These are phyloP conservation scores for Hysterangium stoloniferum DNA, from an alignment of 768 basidiomycete species.

Conservation along the genomic window DNA sequence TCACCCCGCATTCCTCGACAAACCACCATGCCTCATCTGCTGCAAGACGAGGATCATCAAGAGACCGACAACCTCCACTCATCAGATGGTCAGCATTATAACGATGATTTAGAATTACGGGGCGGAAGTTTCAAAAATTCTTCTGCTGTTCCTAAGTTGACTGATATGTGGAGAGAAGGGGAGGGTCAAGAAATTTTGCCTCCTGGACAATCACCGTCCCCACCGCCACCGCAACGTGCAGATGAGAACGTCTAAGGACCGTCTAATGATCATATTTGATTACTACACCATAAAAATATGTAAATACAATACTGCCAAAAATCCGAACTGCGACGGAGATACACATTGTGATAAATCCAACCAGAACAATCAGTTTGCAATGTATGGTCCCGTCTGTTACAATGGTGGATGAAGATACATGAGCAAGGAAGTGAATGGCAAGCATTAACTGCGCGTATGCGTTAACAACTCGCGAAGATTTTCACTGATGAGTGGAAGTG, in stretches of 20 bases:
- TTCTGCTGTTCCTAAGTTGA: too few relatives aligned
- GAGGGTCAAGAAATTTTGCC: neutral
- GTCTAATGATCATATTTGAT: too few relatives aligned
- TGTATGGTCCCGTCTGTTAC: too few relatives aligned
- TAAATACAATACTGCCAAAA: too few relatives aligned
- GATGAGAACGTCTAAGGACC: neutral
- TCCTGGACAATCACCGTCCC: neutral
- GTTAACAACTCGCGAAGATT: conserved; percentile 55
- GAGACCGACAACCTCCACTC: neutral
- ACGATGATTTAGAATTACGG: neutral
- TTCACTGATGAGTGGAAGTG: conserved; percentile 45
- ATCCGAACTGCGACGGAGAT: too few relatives aligned
- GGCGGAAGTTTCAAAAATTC: too few relatives aligned
- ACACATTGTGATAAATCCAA: too few relatives aligned
- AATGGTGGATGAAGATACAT: too few relatives aligned
- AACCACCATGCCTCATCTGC: conserved; percentile 5
- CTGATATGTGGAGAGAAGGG: conserved; percentile 1
- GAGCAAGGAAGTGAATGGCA: too few relatives aligned
- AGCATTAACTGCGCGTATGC: neutral
- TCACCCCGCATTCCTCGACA: conserved; percentile 54
- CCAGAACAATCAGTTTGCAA: too few relatives aligned
- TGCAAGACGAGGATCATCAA: conserved; percentile 14
- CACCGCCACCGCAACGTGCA: neutral
- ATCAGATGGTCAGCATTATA: neutral
- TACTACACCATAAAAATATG: too few relatives aligned